Conservation (phyloP, 805 yeast species). For the Kluyveromyces wickerhamii region DNA sequence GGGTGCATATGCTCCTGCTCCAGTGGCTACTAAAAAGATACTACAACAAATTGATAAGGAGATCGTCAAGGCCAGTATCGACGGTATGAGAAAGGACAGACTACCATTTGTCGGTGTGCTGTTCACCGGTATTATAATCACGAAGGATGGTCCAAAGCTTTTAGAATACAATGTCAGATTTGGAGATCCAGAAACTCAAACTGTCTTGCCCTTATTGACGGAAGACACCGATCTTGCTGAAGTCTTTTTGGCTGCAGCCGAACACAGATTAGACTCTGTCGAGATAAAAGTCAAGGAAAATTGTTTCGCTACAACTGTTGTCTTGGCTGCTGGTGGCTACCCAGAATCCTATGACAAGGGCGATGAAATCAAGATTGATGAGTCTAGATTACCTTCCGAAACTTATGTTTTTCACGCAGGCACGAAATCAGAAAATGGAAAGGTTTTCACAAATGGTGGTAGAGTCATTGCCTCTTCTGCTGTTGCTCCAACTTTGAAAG, state of each 20-base stretch:
- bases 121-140: slow-evolving; percentile 91
- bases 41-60: slow-evolving; percentile 60
- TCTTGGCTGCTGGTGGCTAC: slow-evolving; percentile 94
- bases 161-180: slow-evolving; percentile 96
- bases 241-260: slow-evolving; percentile 87
- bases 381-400: slow-evolving; percentile 23
- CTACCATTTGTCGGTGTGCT: slow-evolving; percentile 92
- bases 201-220: slow-evolving; percentile 79
- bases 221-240: slow-evolving; percentile 88
- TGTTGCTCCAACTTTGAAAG: slow-evolving; percentile 61
- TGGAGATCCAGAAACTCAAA: slow-evolving; percentile 99
- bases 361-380: slow-evolving; percentile 60
- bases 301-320: slow-evolving; percentile 83
- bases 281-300: slow-evolving; percentile 43
- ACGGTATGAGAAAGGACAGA: slow-evolving; percentile 94
- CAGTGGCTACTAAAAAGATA: slow-evolving; percentile 75
- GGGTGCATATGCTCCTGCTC: slow-evolving; percentile 99
- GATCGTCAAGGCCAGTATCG: slow-evolving; percentile 86
- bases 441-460: slow-evolving; percentile 84
- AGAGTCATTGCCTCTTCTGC: slow-evolving; percentile 96
- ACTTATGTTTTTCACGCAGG: slow-evolving; percentile 94
- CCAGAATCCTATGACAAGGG: slow-evolving; percentile 85
- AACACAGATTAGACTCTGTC: slow-evolving; percentile 85
- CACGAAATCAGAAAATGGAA: slow-evolving; percentile 49
- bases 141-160: slow-evolving; percentile 85